Base-by-base conservation (phyloP, 2,329 filamentous ascomycete genomes). In the Diaporthe destruens region DNA sequence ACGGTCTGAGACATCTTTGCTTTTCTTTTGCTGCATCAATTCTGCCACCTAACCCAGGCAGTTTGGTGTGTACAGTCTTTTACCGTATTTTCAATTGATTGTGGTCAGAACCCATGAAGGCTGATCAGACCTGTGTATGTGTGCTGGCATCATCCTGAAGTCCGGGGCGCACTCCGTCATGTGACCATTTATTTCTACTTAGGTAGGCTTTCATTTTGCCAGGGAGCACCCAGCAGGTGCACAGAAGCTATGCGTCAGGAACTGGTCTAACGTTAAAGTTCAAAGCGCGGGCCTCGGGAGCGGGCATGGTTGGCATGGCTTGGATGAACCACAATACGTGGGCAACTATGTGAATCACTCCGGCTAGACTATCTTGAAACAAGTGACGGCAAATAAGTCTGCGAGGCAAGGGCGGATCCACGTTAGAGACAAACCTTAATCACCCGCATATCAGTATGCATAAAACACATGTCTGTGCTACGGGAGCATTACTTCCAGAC, bases 361-460 rank as follows among this genome's bases (percentile, higher is more conserved):
- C n/a, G 61, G 25, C 61, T 53, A 66, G 44, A 66, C 61, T 25
- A 34, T 53, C 34, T 66, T 66, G 61, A 66, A 66, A 66, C 61
- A 65, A 49, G 5, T 66, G n/a, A 36, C 61, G 32, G 61, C 32
- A 23, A 66, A 66, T 53, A 53, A 39, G 32, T 36, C 29, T 36
- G 47, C 53, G 32, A 66, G 47, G 32, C 47, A 66, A 66, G 61
- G 61, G 61, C 47, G 39, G 61, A 66, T 53, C 47, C 61, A 66
- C 61, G 61, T 66, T 32, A 53, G 61, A 66, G 61, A 53, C 47
- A 66, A 66, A 66, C 61, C 61, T 66, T 66, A 66, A 66, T 39
- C 61, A 53, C 32, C 29, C 2, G n/a, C 47, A n/a, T 39, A 39
- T 47, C 16, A 29, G 47, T 20, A n/a, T 12, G 61, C 61, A 53